Evolutionary conservation across 2,329 filamentous ascomycete genomes (phyloP), one percentile per base, ranked within the genome.

Genomic region (Metarhizium album): DNA sequence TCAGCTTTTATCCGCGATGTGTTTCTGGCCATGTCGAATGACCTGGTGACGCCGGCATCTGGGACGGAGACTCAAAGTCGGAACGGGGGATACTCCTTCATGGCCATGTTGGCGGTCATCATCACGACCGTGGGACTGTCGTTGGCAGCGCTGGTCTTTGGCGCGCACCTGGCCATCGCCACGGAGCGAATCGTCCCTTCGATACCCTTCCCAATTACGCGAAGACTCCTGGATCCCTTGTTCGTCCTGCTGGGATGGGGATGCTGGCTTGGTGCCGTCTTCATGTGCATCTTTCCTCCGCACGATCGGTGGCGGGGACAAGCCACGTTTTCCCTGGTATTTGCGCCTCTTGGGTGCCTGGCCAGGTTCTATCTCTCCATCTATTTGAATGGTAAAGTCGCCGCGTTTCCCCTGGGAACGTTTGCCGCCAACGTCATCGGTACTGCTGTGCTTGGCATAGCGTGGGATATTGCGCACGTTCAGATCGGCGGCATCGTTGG

Each of bases 381-480:
- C 6, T 66, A 72, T 23, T 75, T 95, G n/a, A 96, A 96, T 59
- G 71, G 77, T 0, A 73, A 79, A 20, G 58, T 81, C 0, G 66
- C 80, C 0, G 70, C 75, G 0, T 96, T 96, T 57, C 91, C 91
- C 0, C 66, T 96, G 0, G 91, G 91, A 2, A 97, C 91, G 0
- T 95, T 96, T 59, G 69, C 72, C 0, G 88, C 86, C 27, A 97
- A 97, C 60, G 73, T 94, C 4, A 64, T 84, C 14, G 91, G 90
- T 4, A 90, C 87, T 0, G 76, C 76, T 0, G 67, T 95, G 16
- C 66, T 94, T 47, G 90, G 80, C 14, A 83, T 89, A 75, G 78
- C 82, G 29, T 95, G 80, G 71, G 86, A 94, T 61, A 69, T 95
- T 47, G 86, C 89, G 56, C 89, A 88, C 60, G 76, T 74, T 0